A percentile compares a stretch with the other conserved stretches of the same genome.
Conservation (phyloP, 176 grass and related monocot genomes). For the Hsuehochloa calcarea region DNA sequence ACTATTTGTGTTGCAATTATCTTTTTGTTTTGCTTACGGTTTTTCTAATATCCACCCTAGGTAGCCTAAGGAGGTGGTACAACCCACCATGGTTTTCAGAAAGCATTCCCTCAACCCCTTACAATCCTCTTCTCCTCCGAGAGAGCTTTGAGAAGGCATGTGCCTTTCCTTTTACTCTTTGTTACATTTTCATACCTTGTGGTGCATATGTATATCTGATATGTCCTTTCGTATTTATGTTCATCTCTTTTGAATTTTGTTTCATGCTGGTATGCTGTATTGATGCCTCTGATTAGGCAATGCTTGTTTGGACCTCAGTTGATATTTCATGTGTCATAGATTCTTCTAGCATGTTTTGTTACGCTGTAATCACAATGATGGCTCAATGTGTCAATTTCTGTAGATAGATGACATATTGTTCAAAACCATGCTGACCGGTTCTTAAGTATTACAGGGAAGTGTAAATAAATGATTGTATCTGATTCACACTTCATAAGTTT, state of each 20-base stretch:
- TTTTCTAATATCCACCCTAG: conserved; percentile 37
- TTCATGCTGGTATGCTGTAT: conserved; percentile 24
- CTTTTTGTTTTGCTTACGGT: conserved; percentile 3
- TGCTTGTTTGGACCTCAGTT: conserved; percentile 4
- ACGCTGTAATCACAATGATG: neutral
- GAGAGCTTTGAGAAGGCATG: conserved; percentile 86
- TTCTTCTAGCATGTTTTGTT: neutral
- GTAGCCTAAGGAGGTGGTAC: conserved; percentile 84
- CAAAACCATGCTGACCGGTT: neutral
- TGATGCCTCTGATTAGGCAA: conserved; percentile 9
- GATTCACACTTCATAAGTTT: neutral
- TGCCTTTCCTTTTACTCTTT: conserved; percentile 13
- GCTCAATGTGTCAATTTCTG: neutral
- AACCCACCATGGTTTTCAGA: conserved; percentile 93
- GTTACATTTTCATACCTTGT: conserved; percentile 10
- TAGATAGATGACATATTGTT: neutral
- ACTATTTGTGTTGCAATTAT: conserved; percentile 21
- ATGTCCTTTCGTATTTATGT: neutral
- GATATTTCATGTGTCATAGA: neutral
- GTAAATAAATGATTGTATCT: neutral
- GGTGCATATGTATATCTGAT: conserved; percentile 9
- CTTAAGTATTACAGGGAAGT: neutral
- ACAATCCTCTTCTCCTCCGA: conserved; percentile 68
- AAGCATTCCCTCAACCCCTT: conserved; percentile 74
- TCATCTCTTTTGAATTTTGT: neutral